phyloP scores from a whole-genome alignment of 805 yeast species.

The Kregervanrija pseudodelftensis region DNA sequence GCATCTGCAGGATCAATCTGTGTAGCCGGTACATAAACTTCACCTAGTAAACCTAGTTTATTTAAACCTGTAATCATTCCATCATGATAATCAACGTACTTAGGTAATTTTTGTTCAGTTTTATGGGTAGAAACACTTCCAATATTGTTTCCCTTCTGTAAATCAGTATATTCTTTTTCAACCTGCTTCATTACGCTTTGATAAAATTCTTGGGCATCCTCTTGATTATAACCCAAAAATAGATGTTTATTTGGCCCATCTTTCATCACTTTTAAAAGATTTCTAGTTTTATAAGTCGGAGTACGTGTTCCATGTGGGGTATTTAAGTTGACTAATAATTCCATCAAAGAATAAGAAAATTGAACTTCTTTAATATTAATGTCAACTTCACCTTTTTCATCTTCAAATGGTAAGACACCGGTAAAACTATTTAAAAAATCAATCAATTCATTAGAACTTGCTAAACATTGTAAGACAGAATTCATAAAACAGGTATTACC shows the following conservation, averaged over 20 bases:
- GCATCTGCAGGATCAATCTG: constrained; percentile 69
- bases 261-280: constrained; percentile 58
- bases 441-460: constrained; percentile 58
- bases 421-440: constrained; percentile 46
- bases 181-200: constrained; percentile 66
- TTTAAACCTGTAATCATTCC: constrained; percentile 33
- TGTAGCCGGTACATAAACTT: constrained; percentile 61
- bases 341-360: constrained; percentile 49
- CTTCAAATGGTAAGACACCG: background rate
- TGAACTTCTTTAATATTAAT: constrained; percentile 10
- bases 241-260: constrained; percentile 74
- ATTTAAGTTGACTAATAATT: constrained; percentile 50
- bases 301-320: constrained; percentile 44
- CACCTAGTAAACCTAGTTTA: constrained; percentile 50
- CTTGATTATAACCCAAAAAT: constrained; percentile 82
- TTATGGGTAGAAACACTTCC: constrained; percentile 8
- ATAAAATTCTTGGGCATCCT: constrained; percentile 95
- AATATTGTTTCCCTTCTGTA: constrained; percentile 15
- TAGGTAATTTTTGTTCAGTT: constrained; percentile 20
- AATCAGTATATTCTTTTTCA: constrained; percentile 45
- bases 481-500: constrained; percentile 96
- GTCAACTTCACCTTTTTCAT: constrained; percentile 14
- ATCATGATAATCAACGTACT: constrained; percentile 20
- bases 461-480: constrained; percentile 76
- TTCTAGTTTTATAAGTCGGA: constrained; percentile 56